phyloP scores from a whole-genome alignment of 306 rosid species.

The Cucurbita maxima region DNA sequence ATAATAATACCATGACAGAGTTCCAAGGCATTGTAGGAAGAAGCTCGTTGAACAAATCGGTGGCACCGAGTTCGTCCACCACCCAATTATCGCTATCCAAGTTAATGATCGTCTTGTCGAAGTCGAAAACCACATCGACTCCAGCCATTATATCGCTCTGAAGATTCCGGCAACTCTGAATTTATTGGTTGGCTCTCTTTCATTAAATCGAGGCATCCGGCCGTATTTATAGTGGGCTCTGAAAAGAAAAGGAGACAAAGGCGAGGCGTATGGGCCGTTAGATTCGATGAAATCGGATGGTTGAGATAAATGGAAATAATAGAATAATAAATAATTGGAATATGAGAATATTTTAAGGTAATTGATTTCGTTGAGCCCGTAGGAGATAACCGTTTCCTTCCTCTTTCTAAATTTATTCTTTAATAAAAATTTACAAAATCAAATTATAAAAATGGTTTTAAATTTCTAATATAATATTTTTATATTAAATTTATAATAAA shows the following conservation, averaged over 20 bases:
- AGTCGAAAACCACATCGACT: background rate
- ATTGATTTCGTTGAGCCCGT: background rate
- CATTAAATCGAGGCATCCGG: background rate
- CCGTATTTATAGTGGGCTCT: background rate
- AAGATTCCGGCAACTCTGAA: background rate
- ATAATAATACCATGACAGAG: background rate
- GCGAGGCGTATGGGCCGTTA: background rate
- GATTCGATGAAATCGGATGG: background rate
- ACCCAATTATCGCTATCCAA: constrained; percentile 5
- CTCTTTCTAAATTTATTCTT: no score
- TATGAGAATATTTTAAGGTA: background rate
- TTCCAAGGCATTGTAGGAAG: constrained; percentile 9
- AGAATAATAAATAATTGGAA: background rate
- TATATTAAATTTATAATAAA: no score
- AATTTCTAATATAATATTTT: no score
- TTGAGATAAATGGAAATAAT: background rate
- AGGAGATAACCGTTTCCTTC: no score
- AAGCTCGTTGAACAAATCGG: constrained; percentile 4
- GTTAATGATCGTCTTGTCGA: constrained; percentile 6
- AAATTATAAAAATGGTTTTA: no score
- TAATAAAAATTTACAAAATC: no score
- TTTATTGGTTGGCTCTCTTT: background rate
- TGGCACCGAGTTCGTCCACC: constrained; percentile 5
- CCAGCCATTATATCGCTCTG: background rate
- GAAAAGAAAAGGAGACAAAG: background rate